Base-by-base conservation (phyloP, 2,329 filamentous ascomycete species). In the Clonostachys chloroleuca region DNA sequence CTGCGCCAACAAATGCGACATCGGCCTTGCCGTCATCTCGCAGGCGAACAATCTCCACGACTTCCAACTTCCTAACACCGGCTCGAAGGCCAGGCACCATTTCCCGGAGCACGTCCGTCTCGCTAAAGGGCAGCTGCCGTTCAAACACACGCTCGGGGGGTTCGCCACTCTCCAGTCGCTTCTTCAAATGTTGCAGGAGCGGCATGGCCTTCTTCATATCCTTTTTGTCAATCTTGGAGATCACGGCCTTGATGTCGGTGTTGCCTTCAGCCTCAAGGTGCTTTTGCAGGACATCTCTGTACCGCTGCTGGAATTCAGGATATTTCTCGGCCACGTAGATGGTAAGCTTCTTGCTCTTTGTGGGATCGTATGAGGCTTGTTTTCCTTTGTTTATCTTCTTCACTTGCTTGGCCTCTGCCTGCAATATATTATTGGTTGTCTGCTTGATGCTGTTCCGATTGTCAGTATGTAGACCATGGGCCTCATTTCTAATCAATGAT, bases 131-230 rank as follows among this genome's bases (percentile, higher is more conserved):
- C 51, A 99, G 75, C 69, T 92, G 89, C 54, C 91, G 80, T 62
- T 92, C 84, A 60, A 97, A 84, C 10, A 96, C 89, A 3, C 70
- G 75, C 20, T 79, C 74, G 2, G 81, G 72, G 13, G 75, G 70
- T 68, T 92, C 83, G 51, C 88, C 86, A 44, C 77, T 75, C 48
- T 90, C 76, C 47, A 99, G 79, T 45, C 89, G 83, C 66, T 81
- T 88, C 84, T 96, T 96, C 50, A 97, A 74, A 7, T 66, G 71
- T 71, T 97, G 92, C 44, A 96, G 85, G 61, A 96, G 97, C 0
- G 94, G 94, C 92, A 97, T 97, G 3, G 91, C 92, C 72, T 95
- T 94, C 82, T 97, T 99, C 79, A 91, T 90, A 70, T 95, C 89
- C 61, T 90, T 77, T 75, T 95, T 95, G 56, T 83, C 83, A 49